phyloP scores from a whole-genome alignment of 192 early-diverging fungal species.

The Phycomyces blakesleeanus region DNA sequence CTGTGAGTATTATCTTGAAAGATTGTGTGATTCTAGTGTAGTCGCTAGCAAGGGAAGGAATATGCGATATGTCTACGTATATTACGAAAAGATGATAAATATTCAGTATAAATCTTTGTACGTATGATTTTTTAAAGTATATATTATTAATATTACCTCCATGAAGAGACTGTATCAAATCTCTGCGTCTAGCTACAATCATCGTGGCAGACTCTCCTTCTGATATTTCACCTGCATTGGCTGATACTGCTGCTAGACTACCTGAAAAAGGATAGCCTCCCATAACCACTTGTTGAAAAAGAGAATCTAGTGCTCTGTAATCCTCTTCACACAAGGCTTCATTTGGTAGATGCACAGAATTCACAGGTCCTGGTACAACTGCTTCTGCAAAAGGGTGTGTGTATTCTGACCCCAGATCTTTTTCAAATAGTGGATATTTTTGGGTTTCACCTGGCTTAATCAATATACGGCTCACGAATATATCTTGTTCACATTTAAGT shows the following conservation, averaged over 20 bases:
- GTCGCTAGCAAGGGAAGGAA: slow-evolving; percentile 27
- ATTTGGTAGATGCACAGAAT: not conserved
- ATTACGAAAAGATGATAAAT: not conserved
- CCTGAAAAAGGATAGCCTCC: slow-evolving; percentile 52
- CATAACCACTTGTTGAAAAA: slow-evolving; percentile 48
- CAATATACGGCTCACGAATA: not conserved
- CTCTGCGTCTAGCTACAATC: slow-evolving; percentile 41
- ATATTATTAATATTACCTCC: slow-evolving; percentile 35
- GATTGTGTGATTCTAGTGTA: slow-evolving; percentile 18
- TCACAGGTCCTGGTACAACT: slow-evolving; percentile 11
- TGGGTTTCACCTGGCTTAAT: not conserved
- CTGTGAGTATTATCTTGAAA: slow-evolving; percentile 25
- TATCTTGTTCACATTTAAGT: not conserved
- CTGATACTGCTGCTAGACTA: slow-evolving; percentile 40
- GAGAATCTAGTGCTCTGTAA: slow-evolving; percentile 35
- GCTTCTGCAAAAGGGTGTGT: slow-evolving; percentile 27
- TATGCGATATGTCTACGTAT: slow-evolving; percentile 24
- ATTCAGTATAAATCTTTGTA: too few relatives aligned
- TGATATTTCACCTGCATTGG: slow-evolving; percentile 42
- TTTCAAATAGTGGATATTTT: not conserved
- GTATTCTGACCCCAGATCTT: slow-evolving; percentile 17
- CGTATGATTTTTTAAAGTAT: not conserved
- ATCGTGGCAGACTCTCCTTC: slow-evolving; percentile 47
- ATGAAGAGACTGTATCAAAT: slow-evolving; percentile 34
- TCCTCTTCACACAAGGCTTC: slow-evolving; percentile 25